Base-by-base conservation (phyloP, 306 rosid species). In the Hylodesmum podocarpum region DNA sequence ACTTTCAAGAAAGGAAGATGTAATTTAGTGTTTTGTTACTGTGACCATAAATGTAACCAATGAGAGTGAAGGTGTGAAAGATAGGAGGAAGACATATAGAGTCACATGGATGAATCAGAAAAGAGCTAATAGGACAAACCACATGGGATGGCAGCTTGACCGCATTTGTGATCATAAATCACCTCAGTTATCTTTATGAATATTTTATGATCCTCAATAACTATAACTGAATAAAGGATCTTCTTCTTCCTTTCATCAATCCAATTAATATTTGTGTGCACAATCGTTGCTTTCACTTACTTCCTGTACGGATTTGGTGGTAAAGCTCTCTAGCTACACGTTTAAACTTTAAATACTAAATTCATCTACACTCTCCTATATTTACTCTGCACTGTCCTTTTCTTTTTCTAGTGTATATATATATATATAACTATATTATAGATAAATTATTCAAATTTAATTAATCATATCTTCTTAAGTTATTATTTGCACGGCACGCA, bases 61-160 rank as follows among this genome's bases (percentile, higher is more conserved):
- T 8, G 62, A 85, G 77, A 72, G 25, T 72, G 85, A 81, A 24
- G 82, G 36, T 59, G 41, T 66, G 75, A 62, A 66, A 70, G 75
- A 72, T 59, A 34, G 57, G 71, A 43, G 70, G 29, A 59, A 53
- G 43, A 70, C 61, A 25, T 70, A 73, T 73, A 46, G 29, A 36
- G 66, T 76, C 73, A 66, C 74, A 76, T 65, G 72, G 80, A 40
- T 54, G 13, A 39, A 76, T 76, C 57, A 76, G 33, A 76, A 73
- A 79, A 72, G 82, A 65, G 81, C 51, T 41, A 84, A 76, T 41
- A 76, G 67, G 84, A 87, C 87, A 82, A 72, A 80, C 71, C 90
- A 86, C 89, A 78, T 86, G 90, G 86, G 85, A 50, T 82, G 76
- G 88, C 87, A 81, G 86, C 85, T 75, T 58, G 78, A 85, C 66